Evolutionary conservation across 352 stramenopile species (phyloP), one percentile per base, ranked within the genome.

Genomic region (Phytophthora ohioensis): DNA sequence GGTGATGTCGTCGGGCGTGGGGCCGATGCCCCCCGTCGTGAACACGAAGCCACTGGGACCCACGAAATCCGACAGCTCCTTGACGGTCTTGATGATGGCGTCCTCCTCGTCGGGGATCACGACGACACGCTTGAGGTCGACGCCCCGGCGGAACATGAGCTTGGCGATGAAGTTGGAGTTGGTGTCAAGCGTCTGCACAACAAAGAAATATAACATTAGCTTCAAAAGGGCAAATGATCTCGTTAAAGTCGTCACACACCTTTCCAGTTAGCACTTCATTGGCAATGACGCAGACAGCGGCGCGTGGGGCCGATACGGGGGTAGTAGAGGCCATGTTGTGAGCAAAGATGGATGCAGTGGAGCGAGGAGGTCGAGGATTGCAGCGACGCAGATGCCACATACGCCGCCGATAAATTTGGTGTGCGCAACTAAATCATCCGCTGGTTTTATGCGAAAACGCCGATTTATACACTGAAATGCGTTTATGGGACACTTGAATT

Each of bases 211-310:
- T 31, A 27, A 41, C 8, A 31, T 5, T 31, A 21, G 39, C 12
- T 17, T 9, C 39, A 17, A 15, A 45, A 45, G 12, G 21, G 21
- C 21, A 27, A 27, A 27, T 27, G 21, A 27, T 27, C 34, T 59
- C 49, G 30, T 27, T 27, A 27, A 27, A 27, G 10, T 15, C 0
- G 39, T 81, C 36, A 94, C 84, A 38, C 10, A 93, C 88, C 76
- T 96, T 96, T 35, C 87, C 89, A 5, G 83, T 91, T n/a, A 96
- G 76, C 27, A 96, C 86, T 84, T 96, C 89, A 58, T 96, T 93
- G 54, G 74, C 89, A 31, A 96, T 90, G 32, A 95, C 85, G 31
- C 86, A 94, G 48, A 94, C 66, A 1, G 88, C 88, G 11, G 39
- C 5, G 36, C 41, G 41, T 10, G 41, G 41, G 10, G 41, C 11